phyloP scores from a whole-genome alignment of 164 flowering plant genomes.

The Liriodendron chinense region DNA sequence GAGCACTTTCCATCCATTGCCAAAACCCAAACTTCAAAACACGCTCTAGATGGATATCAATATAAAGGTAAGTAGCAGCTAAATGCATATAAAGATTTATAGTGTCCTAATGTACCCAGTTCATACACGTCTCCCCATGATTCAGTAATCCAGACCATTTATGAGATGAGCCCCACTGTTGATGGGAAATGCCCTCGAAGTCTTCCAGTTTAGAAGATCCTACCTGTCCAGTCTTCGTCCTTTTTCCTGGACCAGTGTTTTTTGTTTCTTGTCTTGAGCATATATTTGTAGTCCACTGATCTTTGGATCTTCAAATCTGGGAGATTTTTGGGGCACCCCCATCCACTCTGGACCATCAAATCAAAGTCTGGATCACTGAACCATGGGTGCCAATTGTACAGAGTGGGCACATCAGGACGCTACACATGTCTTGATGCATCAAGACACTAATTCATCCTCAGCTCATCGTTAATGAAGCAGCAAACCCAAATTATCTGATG shows the following conservation, averaged over 20 bases:
- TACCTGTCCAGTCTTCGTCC: neutral
- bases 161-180: neutral
- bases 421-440: neutral
- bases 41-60: no score
- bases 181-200: neutral
- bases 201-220: neutral
- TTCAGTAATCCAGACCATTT: neutral
- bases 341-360: neutral
- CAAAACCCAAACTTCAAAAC: no score
- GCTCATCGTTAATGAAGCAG: neutral
- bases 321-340: neutral
- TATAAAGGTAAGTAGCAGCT: no score
- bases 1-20: no score
- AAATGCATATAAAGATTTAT: neutral
- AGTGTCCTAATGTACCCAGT: neutral
- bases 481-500: neutral
- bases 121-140: no score
- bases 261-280: neutral
- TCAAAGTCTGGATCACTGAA: neutral
- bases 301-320: neutral
- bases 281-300: neutral
- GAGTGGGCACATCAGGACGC: neutral
- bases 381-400: neutral
- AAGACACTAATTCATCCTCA: neutral
- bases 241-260: neutral